phyloP scores from a whole-genome alignment of 2,329 filamentous ascomycete species.

The Calonectria pseudoturangicola region DNA sequence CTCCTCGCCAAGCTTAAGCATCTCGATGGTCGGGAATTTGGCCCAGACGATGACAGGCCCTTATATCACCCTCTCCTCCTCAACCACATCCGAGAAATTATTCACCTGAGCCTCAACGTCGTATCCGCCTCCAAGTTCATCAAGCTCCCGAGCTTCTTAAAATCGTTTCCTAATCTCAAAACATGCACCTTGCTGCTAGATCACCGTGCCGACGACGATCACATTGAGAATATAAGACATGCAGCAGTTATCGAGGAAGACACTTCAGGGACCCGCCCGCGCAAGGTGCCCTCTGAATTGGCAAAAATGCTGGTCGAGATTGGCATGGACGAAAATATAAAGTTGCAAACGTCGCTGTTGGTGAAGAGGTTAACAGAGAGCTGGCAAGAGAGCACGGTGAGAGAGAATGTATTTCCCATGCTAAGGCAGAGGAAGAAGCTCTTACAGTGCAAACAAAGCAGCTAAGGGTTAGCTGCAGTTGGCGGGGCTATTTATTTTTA shows the following conservation, averaged over 20 bases:
- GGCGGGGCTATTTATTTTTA: constrained; percentile 3
- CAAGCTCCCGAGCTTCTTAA: constrained; percentile 17
- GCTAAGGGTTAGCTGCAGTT: background rate
- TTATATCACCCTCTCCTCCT: constrained; percentile 24
- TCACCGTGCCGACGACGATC: background rate
- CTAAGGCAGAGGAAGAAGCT: constrained; percentile 22
- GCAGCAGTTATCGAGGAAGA: background rate
- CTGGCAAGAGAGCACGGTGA: constrained; percentile 26
- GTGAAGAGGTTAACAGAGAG: background rate
- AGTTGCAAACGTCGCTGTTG: constrained; percentile 1
- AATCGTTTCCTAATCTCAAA: constrained; percentile 19
- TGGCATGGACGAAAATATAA: constrained; percentile 23
- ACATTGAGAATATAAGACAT: constrained; percentile 14
- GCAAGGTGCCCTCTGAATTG: background rate
- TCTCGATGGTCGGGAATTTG: background rate
- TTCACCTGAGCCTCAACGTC: constrained; percentile 16
- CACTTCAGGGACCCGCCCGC: background rate
- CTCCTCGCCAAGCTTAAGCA: constrained; percentile 18
- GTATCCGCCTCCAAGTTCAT: constrained; percentile 27
- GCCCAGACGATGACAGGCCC: background rate
- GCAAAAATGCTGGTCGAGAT: background rate
- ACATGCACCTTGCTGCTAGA: constrained; percentile 23
- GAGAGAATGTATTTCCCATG: constrained; percentile 28
- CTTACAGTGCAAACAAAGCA: background rate
- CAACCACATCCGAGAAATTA: constrained; percentile 16